phyloP scores from a whole-genome alignment of 2,329 filamentous ascomycete genomes.

The Sporothrix globosa region DNA sequence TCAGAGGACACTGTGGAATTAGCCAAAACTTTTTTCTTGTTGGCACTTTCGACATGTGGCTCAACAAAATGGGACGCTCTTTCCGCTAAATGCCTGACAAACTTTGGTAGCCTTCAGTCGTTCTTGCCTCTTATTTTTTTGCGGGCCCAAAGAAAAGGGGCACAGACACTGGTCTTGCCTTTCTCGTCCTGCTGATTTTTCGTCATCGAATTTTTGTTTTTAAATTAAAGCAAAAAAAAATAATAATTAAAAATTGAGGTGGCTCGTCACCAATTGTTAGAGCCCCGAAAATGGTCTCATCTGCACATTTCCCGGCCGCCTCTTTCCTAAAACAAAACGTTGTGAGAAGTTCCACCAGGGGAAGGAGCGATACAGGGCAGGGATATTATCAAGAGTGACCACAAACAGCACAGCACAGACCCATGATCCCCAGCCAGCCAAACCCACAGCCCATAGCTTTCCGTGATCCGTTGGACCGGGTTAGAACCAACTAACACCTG shows the following conservation, averaged over 20 bases:
- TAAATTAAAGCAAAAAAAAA: background rate
- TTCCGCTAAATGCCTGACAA: background rate
- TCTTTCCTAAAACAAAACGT: background rate
- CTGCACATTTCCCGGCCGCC: slow-evolving; percentile 1
- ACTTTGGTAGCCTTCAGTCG: slow-evolving; percentile 8
- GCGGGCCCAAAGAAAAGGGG: slow-evolving; percentile 16
- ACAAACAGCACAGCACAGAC: background rate
- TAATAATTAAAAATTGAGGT: no score
- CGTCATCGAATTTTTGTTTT: background rate
- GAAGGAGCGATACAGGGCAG: slow-evolving; percentile 12
- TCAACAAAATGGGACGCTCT: slow-evolving; percentile 16
- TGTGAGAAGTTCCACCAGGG: background rate
- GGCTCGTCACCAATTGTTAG: background rate
- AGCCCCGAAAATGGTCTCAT: slow-evolving; percentile 10
- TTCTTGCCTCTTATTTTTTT: slow-evolving; percentile 1
- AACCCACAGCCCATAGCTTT: slow-evolving; percentile 1
- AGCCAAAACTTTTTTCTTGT: slow-evolving; percentile 10
- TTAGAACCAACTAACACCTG: background rate
- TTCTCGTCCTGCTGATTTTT: background rate
- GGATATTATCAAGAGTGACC: background rate
- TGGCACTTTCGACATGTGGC: slow-evolving; percentile 15
- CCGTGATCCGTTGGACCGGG: slow-evolving; percentile 15
- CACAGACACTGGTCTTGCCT: background rate
- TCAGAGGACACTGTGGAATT: slow-evolving; percentile 1
- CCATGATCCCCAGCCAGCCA: background rate